Conservation (phyloP, 2,329 filamentous ascomycete genomes). For the Fusarium compactum region DNA sequence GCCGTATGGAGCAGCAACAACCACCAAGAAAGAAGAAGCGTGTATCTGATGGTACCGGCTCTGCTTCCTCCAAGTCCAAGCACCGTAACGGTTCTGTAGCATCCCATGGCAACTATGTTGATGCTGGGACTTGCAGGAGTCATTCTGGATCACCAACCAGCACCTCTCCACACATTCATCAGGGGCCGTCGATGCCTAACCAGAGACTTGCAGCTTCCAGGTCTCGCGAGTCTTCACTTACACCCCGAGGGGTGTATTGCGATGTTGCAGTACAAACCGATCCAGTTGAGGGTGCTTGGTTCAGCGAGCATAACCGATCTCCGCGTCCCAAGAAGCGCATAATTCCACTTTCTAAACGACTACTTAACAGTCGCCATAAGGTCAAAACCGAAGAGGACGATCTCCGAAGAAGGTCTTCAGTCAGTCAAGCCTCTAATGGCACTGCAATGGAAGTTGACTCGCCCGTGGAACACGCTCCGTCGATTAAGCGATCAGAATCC, state of each 20-base stretch:
- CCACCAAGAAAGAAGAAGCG: slow-evolving; percentile 72
- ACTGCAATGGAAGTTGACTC: slow-evolving; percentile 58
- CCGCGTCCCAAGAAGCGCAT: slow-evolving; percentile 61
- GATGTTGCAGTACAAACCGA: slow-evolving; percentile 68
- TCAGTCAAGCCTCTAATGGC: slow-evolving; percentile 45
- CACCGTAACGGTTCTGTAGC: slow-evolving; percentile 54
- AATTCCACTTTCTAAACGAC: slow-evolving; percentile 65
- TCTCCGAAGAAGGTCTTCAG: slow-evolving; percentile 46
- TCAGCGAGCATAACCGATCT: slow-evolving; percentile 54
- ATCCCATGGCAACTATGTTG: slow-evolving; percentile 60
- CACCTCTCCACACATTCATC: slow-evolving; percentile 54
- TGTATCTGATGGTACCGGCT: slow-evolving; percentile 63
- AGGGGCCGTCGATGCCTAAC: slow-evolving; percentile 47
- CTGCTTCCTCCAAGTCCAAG: slow-evolving; percentile 56
- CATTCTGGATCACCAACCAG: slow-evolving; percentile 65
- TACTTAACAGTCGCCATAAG: slow-evolving; percentile 63
- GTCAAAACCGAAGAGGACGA: slow-evolving; percentile 57
- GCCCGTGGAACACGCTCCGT: slow-evolving; percentile 50
- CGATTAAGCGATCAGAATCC: slow-evolving; percentile 30
- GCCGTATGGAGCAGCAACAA: slow-evolving; percentile 70
- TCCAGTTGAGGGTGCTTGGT: slow-evolving; percentile 66
- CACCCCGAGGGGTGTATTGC: slow-evolving; percentile 59
- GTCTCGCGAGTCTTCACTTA: slow-evolving; percentile 56
- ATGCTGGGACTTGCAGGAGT: slow-evolving; percentile 65
- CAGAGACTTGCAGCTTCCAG: slow-evolving; percentile 45